Evolutionary conservation across 352 stramenopile genomes (phyloP).

Genomic region (Globisporangium iwayamae): DNA sequence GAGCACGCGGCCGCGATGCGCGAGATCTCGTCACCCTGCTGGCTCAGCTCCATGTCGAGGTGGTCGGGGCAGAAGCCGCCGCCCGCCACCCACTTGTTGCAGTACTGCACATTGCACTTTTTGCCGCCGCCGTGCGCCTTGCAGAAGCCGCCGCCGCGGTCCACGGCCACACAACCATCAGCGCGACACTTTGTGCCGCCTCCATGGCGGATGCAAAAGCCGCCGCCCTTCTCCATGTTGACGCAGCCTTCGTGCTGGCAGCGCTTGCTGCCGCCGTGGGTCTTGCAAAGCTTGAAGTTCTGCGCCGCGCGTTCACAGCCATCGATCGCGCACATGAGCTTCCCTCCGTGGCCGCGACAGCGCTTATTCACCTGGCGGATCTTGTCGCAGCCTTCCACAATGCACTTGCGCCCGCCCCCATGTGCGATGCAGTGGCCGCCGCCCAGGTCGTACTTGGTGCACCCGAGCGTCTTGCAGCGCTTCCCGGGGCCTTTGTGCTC

Average conservation of each 20-base stretch:
- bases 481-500: constrained; percentile 79
- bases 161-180: constrained; percentile 57
- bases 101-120: constrained; percentile 65
- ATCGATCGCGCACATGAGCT: constrained; percentile 70
- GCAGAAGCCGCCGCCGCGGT: constrained; percentile 79
- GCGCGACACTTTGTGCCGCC: constrained; percentile 73
- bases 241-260: constrained; percentile 71
- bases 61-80: constrained; percentile 73
- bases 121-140: constrained; percentile 83
- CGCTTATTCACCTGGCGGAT: constrained; percentile 85
- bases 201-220: constrained; percentile 80
- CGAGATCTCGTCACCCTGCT: constrained; percentile 51
- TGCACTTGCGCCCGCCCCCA: constrained; percentile 77
- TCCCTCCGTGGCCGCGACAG: constrained; percentile 77
- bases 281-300: constrained; percentile 81
- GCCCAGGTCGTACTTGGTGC: constrained; percentile 78
- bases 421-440: constrained; percentile 85
- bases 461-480: constrained; percentile 74
- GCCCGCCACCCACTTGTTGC: constrained; percentile 79
- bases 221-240: constrained; percentile 85
- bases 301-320: constrained; percentile 80
- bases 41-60: constrained; percentile 54
- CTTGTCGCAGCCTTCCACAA: constrained; percentile 82
- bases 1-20: constrained; percentile 46
- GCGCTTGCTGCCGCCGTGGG: constrained; percentile 69